Evolutionary conservation across 371 early-diverging fungal species (phyloP).

Genomic region (Mucor irregularis): DNA sequence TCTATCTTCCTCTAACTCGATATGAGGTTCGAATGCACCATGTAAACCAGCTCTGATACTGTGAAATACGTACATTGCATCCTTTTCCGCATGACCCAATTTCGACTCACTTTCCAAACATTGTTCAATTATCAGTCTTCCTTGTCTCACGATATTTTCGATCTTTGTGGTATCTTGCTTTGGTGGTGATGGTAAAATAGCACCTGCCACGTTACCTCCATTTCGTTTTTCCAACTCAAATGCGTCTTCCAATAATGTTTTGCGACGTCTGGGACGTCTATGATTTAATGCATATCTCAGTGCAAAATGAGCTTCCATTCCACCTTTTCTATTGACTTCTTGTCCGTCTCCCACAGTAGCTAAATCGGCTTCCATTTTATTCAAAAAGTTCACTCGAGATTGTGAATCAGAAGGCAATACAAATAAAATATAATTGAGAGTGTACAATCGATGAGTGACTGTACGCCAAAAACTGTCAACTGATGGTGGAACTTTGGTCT

Average conservation of each 20-base stretch:
- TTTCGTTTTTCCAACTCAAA: constrained; percentile 32
- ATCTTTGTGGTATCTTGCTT: constrained; percentile 1
- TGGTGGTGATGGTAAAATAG: constrained; percentile 5
- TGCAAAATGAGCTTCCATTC: constrained; percentile 45
- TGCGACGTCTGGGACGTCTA: constrained; percentile 13
- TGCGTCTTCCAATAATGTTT: constrained; percentile 28
- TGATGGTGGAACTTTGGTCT: not conserved
- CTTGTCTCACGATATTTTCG: constrained; percentile 26
- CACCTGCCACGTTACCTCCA: constrained; percentile 22
- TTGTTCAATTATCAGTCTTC: constrained; percentile 38
- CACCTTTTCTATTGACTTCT: constrained; percentile 34
- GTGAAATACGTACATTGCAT: constrained; percentile 57
- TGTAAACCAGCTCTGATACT: constrained; percentile 39
- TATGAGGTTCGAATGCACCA: constrained; percentile 35
- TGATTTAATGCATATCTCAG: constrained; percentile 42
- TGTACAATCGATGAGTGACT: constrained; percentile 45
- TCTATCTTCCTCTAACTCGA: constrained; percentile 39
- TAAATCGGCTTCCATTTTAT: constrained; percentile 24
- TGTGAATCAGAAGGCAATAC: constrained; percentile 39
- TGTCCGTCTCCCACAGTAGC: constrained; percentile 26
- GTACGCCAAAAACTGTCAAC: constrained; percentile 36
- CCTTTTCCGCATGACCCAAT: constrained; percentile 44
- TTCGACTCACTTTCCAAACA: constrained; percentile 52
- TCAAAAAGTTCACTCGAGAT: constrained; percentile 29
- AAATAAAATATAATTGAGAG: constrained; percentile 45